Percentiles rank a stretch among this genome's conserved stretches.
Conservation (phyloP, 495 filamentous ascomycete species). For the Aspergillus nidulans region DNA sequence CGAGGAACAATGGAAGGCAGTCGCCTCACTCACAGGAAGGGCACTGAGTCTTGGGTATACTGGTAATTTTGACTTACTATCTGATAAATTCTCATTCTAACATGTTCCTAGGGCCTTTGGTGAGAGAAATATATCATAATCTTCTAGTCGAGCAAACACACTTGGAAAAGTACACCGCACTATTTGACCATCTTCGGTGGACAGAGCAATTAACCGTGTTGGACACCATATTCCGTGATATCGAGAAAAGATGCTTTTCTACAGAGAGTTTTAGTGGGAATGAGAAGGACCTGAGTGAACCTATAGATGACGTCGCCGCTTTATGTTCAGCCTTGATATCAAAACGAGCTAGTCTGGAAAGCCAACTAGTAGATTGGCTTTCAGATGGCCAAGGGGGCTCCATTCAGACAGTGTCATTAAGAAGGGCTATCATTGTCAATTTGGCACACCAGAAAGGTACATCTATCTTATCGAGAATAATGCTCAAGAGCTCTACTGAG, state of each 20-base stretch:
- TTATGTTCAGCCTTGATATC: conserved; percentile 34
- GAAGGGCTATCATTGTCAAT: conserved; percentile 59
- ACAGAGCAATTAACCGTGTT: conserved; percentile 58
- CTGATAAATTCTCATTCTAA: conserved; percentile 15
- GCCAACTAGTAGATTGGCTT: conserved; percentile 65
- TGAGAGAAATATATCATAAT: conserved; percentile 43
- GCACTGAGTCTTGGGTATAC: conserved; percentile 68
- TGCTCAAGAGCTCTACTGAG: neutral
- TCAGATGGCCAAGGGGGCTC: conserved; percentile 48
- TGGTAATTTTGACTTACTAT: conserved; percentile 45
- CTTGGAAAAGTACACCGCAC: conserved; percentile 26
- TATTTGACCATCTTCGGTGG: conserved; percentile 46
- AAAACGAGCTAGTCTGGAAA: conserved; percentile 34
- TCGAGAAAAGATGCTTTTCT: conserved; percentile 52
- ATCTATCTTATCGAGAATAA: neutral
- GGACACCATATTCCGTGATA: conserved; percentile 52
- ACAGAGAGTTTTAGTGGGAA: conserved; percentile 10
- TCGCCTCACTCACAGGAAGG: conserved; percentile 59
- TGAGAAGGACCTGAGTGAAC: conserved; percentile 5
- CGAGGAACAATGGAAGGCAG: conserved; percentile 47
- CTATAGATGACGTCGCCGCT: conserved; percentile 37
- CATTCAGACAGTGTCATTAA: conserved; percentile 61
- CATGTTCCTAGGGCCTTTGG: conserved; percentile 49
- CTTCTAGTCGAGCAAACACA: conserved; percentile 36
- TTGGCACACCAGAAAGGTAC: conserved; percentile 51